These are phyloP conservation scores for Fusarium acutatum DNA, from an alignment of 2,329 filamentous ascomycete genomes.

Conservation along the genomic window DNA sequence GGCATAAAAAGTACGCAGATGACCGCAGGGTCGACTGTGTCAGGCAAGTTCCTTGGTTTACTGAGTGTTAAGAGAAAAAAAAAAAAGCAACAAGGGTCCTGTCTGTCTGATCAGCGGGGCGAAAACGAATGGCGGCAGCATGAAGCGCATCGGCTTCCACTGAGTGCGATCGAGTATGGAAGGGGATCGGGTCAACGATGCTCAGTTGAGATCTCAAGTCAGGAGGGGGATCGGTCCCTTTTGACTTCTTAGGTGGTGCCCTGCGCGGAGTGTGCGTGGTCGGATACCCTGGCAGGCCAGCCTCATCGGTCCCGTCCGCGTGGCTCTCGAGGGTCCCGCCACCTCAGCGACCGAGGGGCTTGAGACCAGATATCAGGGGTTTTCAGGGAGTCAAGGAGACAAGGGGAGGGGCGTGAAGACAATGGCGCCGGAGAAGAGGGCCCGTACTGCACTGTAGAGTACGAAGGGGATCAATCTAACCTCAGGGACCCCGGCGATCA, in stretches of 20 bases:
- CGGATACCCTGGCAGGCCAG: conserved; percentile 29
- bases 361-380: conserved; percentile 23
- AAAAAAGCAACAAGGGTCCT: conserved; percentile 18
- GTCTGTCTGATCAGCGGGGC: conserved; percentile 23
- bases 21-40: conserved; percentile 14
- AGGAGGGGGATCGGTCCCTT: conserved; percentile 37
- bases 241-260: conserved; percentile 13
- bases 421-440: conserved; percentile 25
- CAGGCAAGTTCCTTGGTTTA: conserved; percentile 32
- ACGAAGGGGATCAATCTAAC: conserved; percentile 2
- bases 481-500: conserved; percentile 23
- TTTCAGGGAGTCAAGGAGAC: neutral
- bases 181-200: conserved; percentile 34
- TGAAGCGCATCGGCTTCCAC: conserved; percentile 19
- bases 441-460: neutral
- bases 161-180: conserved; percentile 27
- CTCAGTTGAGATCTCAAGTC: conserved; percentile 37
- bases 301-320: conserved; percentile 38
- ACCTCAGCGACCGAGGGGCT: conserved; percentile 13
- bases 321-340: conserved; percentile 31
- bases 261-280: conserved; percentile 14
- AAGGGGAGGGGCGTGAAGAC: conserved; percentile 14
- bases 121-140: conserved; percentile 1
- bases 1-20: conserved; percentile 7
- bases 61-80: neutral